Percentiles rank a stretch among this genome's conserved stretches.
Conservation (phyloP, 306 rosid genomes). For the Trifolium fragiferum region DNA sequence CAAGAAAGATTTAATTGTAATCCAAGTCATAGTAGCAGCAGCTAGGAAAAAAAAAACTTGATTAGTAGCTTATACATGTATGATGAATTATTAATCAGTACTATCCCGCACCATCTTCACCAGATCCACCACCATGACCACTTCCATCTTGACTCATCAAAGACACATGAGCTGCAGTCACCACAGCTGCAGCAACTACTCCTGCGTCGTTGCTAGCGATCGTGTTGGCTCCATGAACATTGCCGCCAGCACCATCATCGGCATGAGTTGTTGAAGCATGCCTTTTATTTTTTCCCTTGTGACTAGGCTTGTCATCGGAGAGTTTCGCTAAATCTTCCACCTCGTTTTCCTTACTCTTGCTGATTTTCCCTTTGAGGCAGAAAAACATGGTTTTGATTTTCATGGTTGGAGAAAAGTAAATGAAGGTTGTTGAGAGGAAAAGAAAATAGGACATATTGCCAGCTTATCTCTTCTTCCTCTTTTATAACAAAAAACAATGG, state of each 20-base stretch:
- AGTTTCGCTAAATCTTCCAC: conserved; percentile 40
- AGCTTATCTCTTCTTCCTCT: conserved; percentile 6
- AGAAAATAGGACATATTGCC: conserved; percentile 9
- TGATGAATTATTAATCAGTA: not conserved
- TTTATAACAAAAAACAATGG: not conserved
- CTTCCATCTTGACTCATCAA: conserved; percentile 41
- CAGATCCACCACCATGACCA: conserved; percentile 44
- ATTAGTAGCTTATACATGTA: not conserved
- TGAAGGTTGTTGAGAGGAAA: not conserved
- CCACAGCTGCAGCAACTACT: conserved; percentile 37
- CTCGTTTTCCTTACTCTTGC: conserved; percentile 46
- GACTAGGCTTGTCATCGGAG: conserved; percentile 41
- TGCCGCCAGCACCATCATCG: conserved; percentile 36
- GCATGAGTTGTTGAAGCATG: conserved; percentile 30
- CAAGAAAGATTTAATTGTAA: not conserved
- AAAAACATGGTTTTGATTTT: conserved; percentile 58
- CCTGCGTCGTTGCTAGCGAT: conserved; percentile 38
- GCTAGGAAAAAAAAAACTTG: not conserved
- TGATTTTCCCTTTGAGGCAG: conserved; percentile 50
- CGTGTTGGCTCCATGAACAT: conserved; percentile 30
- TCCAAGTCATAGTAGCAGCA: too few species aligned
- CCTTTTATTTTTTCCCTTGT: conserved; percentile 40
- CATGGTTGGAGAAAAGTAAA: conserved; percentile 43
- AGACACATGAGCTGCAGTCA: conserved; percentile 41
- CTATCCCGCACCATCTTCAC: conserved; percentile 27